Conservation (phyloP, 306 rosid species). For the Cucumis hystrix region DNA sequence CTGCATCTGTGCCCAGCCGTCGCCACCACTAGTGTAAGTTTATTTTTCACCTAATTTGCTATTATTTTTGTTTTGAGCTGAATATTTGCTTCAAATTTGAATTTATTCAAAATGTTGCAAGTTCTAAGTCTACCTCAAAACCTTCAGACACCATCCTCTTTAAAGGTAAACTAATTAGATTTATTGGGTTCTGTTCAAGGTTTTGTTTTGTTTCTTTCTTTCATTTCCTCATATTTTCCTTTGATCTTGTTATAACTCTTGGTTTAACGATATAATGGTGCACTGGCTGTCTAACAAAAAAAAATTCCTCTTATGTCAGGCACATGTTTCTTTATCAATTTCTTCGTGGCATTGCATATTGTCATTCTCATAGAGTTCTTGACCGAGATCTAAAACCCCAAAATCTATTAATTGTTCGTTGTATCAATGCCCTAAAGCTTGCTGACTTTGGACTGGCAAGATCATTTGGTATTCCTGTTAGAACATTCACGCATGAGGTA, state of each 20-base stretch:
- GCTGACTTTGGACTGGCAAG: conserved; percentile 99
- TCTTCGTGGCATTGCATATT: conserved; percentile 98
- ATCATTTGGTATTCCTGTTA: conserved; percentile 98
- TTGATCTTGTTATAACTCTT: conserved; percentile 7
- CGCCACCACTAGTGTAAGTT: no score
- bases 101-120: no score
- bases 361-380: conserved; percentile 98
- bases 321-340: conserved; percentile 97
- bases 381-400: conserved; percentile 98
- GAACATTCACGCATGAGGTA: conserved; percentile 97
- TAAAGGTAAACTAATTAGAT: no score
- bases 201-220: not conserved
- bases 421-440: conserved; percentile 85
- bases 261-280: conserved; percentile 3
- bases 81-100: no score
- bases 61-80: no score
- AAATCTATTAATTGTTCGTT: conserved; percentile 86
- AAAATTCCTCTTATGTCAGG: conserved; percentile 21
- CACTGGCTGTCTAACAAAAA: conserved; percentile 4
- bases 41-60: no score
- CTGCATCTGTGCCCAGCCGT: no score
- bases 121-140: no score
- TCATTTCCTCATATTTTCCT: not conserved
- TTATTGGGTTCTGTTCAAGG: no score
- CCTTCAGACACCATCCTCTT: no score